Evolutionary conservation across 1,284 basidiomycete species (phyloP).

Genomic region (Ustilago xerochloae): DNA sequence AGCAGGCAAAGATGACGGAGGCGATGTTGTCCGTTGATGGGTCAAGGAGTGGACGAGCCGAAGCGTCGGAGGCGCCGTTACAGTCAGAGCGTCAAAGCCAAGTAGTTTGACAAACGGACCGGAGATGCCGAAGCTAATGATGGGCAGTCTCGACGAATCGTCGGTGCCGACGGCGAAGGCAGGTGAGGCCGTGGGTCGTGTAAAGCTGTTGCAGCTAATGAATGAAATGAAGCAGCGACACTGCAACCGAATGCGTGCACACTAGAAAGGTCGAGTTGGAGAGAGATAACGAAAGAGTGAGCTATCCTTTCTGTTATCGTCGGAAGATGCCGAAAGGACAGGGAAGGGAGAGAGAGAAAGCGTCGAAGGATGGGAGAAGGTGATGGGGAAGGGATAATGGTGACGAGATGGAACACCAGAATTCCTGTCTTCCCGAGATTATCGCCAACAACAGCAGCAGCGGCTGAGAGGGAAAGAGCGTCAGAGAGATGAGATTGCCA

Average conservation of each 20-base stretch:
- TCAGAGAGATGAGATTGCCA: slow-evolving; percentile 1
- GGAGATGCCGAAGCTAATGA: neutral
- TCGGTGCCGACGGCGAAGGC: neutral
- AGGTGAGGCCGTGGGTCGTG: neutral
- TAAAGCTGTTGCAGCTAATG: slow-evolving; percentile 1
- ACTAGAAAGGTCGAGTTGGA: neutral
- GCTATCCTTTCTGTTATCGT: too few species aligned
- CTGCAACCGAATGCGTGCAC: slow-evolving; percentile 39
- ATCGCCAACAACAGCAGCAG: neutral
- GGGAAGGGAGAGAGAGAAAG: neutral
- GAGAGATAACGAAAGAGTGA: neutral
- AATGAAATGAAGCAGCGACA: slow-evolving; percentile 3
- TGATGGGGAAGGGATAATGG: neutral
- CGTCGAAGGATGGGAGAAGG: neutral
- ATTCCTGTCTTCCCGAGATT: neutral
- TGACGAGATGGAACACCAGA: neutral
- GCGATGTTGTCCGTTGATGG: too few species aligned
- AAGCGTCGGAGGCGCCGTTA: neutral
- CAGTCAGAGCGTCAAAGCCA: neutral
- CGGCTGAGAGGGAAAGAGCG: neutral
- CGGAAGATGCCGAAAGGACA: neutral
- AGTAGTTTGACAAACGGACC: neutral
- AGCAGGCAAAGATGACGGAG: neutral
- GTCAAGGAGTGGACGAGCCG: neutral
- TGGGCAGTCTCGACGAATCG: neutral